Evolutionary conservation across 208 protist species (phyloP).

Genomic region (Trypanosoma cruzi): DNA sequence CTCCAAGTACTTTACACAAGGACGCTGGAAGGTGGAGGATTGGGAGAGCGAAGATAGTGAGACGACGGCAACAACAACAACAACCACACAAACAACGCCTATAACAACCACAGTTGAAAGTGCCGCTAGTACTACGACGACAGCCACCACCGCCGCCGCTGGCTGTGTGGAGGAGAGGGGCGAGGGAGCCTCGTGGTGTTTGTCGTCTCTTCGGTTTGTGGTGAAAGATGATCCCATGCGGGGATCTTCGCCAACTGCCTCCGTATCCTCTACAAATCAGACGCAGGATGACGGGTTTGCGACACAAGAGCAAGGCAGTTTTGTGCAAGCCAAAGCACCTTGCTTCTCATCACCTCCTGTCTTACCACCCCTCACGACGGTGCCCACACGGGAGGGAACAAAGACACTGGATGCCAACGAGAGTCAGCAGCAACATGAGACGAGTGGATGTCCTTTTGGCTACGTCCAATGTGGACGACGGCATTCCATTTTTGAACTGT

Average conservation of each 20-base stretch:
- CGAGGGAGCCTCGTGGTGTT: not conserved
- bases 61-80: not conserved
- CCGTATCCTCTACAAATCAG: not conserved
- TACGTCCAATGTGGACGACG: slow-evolving; percentile 55
- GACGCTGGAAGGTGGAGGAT: slow-evolving; percentile 36
- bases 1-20: slow-evolving; percentile 63
- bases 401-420: not conserved
- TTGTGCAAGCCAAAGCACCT: not conserved
- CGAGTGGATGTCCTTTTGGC: slow-evolving; percentile 42
- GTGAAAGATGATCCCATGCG: not conserved
- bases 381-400: not conserved
- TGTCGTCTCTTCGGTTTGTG: not conserved
- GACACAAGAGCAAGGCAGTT: not conserved
- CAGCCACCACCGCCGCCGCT: not conserved
- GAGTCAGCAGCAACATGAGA: not conserved
- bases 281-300: not conserved
- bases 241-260: not conserved
- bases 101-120: not conserved
- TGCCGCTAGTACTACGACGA: too few relatives aligned
- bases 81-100: not conserved
- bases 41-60: slow-evolving; percentile 18
- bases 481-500: slow-evolving; percentile 71
- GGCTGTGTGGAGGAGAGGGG: not conserved
- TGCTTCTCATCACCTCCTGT: not conserved
- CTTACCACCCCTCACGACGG: not conserved